Evolutionary conservation across 202 grass and related monocot genomes (phyloP).

Genomic region (Alloteropsis angusta): DNA sequence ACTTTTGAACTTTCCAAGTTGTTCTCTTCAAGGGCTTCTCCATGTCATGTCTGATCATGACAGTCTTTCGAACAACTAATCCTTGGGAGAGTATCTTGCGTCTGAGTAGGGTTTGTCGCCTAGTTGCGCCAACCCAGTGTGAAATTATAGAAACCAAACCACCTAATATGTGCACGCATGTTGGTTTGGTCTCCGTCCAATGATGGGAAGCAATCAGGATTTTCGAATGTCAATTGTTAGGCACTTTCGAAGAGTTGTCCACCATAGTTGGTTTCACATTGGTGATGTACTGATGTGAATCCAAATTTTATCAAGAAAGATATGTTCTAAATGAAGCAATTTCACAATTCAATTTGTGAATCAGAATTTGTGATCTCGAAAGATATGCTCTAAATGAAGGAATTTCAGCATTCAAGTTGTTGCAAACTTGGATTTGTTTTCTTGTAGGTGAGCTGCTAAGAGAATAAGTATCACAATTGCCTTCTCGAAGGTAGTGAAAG

Average conservation of each 20-base stretch:
- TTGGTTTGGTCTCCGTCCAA: background rate
- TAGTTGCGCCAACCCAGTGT: no score
- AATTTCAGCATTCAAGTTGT: background rate
- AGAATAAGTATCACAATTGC: no score
- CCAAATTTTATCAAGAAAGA: background rate
- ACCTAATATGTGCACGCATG: no score
- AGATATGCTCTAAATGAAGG: background rate
- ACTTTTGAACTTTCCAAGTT: no score
- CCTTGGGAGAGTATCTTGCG: no score
- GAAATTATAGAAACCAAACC: no score
- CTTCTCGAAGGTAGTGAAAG: background rate
- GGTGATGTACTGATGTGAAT: background rate
- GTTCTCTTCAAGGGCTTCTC: no score
- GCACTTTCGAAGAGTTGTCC: background rate
- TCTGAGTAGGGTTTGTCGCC: no score
- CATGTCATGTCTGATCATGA: no score
- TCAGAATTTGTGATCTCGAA: background rate
- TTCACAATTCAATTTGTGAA: background rate
- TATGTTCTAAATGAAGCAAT: background rate
- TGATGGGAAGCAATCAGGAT: background rate
- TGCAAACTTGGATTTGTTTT: background rate
- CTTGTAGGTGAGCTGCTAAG: no score
- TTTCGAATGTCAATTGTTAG: background rate
- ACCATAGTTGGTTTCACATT: background rate
- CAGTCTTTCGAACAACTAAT: no score